These are phyloP conservation scores for Haberlea rhodopensis DNA, from an alignment of 257 asterid species.

Conservation along the genomic window DNA sequence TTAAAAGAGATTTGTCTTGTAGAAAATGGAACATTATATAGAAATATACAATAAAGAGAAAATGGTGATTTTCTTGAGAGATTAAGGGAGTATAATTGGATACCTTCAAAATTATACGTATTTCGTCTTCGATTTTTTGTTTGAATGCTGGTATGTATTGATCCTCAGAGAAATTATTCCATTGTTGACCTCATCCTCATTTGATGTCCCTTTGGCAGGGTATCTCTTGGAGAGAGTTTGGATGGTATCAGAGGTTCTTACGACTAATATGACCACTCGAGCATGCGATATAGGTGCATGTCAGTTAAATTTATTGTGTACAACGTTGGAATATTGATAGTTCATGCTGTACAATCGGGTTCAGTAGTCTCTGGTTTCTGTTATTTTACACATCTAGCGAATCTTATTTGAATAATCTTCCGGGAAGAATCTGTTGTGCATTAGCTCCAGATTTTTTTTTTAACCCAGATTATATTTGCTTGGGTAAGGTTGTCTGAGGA, in stretches of 20 bases:
- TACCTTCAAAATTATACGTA: neutral
- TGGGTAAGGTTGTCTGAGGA: too few relatives aligned
- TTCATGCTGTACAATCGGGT: neutral
- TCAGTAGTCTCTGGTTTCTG: neutral
- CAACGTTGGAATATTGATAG: neutral
- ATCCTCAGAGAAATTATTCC: slow-evolving; percentile 5
- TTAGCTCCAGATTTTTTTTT: neutral
- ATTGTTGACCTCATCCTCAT: neutral
- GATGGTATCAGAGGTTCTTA: slow-evolving; percentile 73
- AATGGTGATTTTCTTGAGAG: neutral
- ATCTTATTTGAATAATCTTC: neutral
- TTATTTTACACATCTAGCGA: neutral
- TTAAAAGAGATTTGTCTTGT: neutral
- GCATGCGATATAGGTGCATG: neutral
- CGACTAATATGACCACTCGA: neutral
- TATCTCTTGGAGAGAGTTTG: slow-evolving; percentile 85
- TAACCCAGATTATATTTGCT: too few relatives aligned
- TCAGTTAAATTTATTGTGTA: neutral
- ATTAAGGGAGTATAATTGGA: neutral
- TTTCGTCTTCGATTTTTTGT: neutral
- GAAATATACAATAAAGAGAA: neutral
- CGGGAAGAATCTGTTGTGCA: neutral
- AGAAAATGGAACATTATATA: neutral
- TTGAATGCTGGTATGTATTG: slow-evolving; percentile 9
- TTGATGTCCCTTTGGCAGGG: slow-evolving; percentile 43